Percentiles rank a stretch among this genome's conserved stretches.
Conservation (phyloP, 1,139 yeast genomes). For the Zhuliangozyma parablackwelliae region DNA sequence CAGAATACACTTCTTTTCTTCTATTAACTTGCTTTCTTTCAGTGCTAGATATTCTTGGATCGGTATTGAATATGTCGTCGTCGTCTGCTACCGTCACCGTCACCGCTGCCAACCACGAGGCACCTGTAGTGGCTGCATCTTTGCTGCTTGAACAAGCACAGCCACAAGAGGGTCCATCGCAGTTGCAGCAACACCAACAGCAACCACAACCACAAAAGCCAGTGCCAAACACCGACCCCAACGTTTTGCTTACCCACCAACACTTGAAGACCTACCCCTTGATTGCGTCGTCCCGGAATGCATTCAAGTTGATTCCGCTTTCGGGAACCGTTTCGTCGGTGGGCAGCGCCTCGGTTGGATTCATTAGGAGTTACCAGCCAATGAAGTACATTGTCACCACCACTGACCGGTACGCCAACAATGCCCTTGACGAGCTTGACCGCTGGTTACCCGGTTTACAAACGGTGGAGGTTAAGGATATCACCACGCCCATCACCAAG, state of each 20-base stretch:
- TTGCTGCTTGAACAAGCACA: neutral
- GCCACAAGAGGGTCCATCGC: constrained; percentile 1
- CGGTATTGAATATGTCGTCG: constrained; percentile 3
- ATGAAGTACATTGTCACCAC: constrained; percentile 20
- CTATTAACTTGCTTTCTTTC: constrained; percentile 11
- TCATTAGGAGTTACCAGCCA: constrained; percentile 22
- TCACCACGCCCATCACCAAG: constrained; percentile 39
- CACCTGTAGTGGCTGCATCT: too few relatives aligned
- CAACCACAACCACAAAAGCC: too few relatives aligned
- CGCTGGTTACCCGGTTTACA: constrained; percentile 29
- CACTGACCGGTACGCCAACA: constrained; percentile 29
- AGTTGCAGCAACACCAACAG: too few relatives aligned
- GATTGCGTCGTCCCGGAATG: constrained; percentile 15
- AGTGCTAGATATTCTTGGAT: constrained; percentile 9
- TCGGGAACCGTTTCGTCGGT: constrained; percentile 11
- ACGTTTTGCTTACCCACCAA: constrained; percentile 6
- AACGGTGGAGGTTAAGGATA: constrained; percentile 33
- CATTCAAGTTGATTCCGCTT: constrained; percentile 18
- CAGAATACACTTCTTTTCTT: constrained; percentile 11
- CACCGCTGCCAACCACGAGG: too few relatives aligned
- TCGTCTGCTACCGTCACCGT: constrained; percentile 1
- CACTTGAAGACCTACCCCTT: constrained; percentile 26
- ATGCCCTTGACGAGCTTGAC: constrained; percentile 33
- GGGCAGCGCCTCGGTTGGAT: constrained; percentile 14
- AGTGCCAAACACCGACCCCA: neutral